Conservation (phyloP, 208 protist genomes). For the Wallacemonas sp. region DNA sequence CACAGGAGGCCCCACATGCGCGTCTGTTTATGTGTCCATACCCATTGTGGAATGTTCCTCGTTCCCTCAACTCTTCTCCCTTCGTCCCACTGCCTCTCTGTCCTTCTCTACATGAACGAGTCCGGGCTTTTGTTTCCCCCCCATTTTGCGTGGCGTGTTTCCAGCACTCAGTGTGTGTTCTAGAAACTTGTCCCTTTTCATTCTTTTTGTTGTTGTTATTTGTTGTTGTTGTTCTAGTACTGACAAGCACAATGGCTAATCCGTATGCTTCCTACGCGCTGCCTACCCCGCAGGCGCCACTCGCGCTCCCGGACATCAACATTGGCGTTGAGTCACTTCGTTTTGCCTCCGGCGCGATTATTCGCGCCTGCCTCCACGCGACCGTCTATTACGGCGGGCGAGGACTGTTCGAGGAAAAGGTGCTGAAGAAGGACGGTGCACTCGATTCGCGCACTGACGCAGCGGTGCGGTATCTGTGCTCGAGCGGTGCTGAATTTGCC, state of each 20-base stretch:
- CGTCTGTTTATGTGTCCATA: too few relatives aligned
- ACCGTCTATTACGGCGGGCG: constrained; percentile 58
- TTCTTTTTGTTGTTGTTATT: not conserved
- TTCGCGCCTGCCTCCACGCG: constrained; percentile 66
- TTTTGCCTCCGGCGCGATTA: constrained; percentile 56
- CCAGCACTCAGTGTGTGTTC: not conserved
- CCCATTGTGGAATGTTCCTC: not conserved
- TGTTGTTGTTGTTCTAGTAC: not conserved
- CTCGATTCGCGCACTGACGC: constrained; percentile 27
- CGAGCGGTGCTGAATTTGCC: constrained; percentile 54
- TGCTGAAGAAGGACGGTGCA: constrained; percentile 38
- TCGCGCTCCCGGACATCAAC: constrained; percentile 52
- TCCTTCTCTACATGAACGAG: too few relatives aligned
- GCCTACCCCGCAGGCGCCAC: constrained; percentile 18
- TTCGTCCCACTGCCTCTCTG: not conserved
- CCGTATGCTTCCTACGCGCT: not conserved
- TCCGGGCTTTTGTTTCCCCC: too few relatives aligned
- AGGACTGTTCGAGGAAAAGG: constrained; percentile 44
- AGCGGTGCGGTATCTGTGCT: constrained; percentile 51
- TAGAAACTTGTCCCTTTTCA: too few relatives aligned
- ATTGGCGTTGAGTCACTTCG: constrained; percentile 54
- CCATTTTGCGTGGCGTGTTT: not conserved
- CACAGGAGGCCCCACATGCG: too few relatives aligned
- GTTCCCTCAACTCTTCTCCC: not conserved
- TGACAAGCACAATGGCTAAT: constrained; percentile 6